A percentile compares a stretch with the other conserved stretches of the same genome.
Evolutionary conservation across 1,284 basidiomycete genomes (phyloP).

Genomic region (Trametes pubescens): DNA sequence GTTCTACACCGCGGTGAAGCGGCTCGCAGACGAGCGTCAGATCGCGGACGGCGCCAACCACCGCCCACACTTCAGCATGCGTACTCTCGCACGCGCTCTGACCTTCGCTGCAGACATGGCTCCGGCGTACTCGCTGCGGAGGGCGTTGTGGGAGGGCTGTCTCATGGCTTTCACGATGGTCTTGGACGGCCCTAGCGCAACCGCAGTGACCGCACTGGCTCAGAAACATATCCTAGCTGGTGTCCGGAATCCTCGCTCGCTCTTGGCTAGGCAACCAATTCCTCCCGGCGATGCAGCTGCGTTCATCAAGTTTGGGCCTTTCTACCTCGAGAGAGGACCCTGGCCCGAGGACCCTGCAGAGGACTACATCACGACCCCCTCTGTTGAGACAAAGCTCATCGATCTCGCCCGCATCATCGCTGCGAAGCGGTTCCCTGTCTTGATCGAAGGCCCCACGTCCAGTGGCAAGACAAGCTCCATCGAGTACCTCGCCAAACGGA

Average conservation of each 20-base stretch:
- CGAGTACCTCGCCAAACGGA: slow-evolving; percentile 93
- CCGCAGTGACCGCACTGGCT: slow-evolving; percentile 74
- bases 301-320: slow-evolving; percentile 89
- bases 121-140: slow-evolving; percentile 79
- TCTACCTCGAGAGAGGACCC: slow-evolving; percentile 88
- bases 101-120: slow-evolving; percentile 91
- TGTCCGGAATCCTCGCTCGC: slow-evolving; percentile 83
- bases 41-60: slow-evolving; percentile 96
- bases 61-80: slow-evolving; percentile 97
- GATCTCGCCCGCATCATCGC: slow-evolving; percentile 93
- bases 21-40: slow-evolving; percentile 80
- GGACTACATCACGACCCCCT: slow-evolving; percentile 95
- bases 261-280: slow-evolving; percentile 74
- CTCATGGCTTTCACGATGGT: slow-evolving; percentile 99
- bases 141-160: slow-evolving; percentile 96
- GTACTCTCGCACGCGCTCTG: slow-evolving; percentile 92
- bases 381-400: slow-evolving; percentile 94
- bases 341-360: slow-evolving; percentile 68
- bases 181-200: slow-evolving; percentile 80
- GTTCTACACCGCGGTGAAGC: slow-evolving; percentile 88
- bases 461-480: slow-evolving; percentile 98
- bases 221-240: slow-evolving; percentile 85
- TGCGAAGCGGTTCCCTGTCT: slow-evolving; percentile 90
- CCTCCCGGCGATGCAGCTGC: slow-evolving; percentile 63
- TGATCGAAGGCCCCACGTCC: slow-evolving; percentile 98